These are phyloP conservation scores for Notholithocarpus densiflorus DNA, from an alignment of 306 rosid species.

Conservation along the genomic window DNA sequence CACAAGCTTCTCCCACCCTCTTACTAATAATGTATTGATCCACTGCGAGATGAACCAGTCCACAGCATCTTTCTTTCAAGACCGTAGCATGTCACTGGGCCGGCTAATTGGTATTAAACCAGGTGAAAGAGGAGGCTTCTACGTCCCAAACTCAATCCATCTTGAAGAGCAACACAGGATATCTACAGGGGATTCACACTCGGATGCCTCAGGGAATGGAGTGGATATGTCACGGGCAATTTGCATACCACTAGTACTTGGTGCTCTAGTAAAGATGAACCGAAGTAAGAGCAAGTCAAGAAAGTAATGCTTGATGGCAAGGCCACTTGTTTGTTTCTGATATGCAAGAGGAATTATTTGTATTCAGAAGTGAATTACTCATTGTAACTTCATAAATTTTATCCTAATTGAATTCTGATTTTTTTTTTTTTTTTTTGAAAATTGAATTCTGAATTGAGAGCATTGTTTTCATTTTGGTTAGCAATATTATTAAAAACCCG, in stretches of 20 bases:
- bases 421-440: neutral
- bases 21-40: constrained; percentile 15
- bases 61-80: constrained; percentile 76
- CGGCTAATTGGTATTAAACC: constrained; percentile 58
- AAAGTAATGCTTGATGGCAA: constrained; percentile 19
- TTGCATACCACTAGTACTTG: constrained; percentile 49
- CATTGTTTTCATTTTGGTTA: neutral
- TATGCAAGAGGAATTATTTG: neutral
- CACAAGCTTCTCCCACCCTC: neutral
- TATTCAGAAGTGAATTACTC: constrained; percentile 1
- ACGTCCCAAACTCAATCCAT: constrained; percentile 30
- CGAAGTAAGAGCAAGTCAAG: constrained; percentile 44
- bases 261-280: constrained; percentile 40
- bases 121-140: constrained; percentile 45
- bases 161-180: constrained; percentile 35
- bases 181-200: constrained; percentile 19
- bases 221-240: constrained; percentile 33
- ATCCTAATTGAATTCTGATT: neutral
- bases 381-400: too few species aligned
- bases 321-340: neutral
- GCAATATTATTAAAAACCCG: too few species aligned
- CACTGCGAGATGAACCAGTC: constrained; percentile 48
- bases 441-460: neutral
- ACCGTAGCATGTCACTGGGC: constrained; percentile 68
- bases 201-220: constrained; percentile 26